These are phyloP conservation scores for Cinchona pubescens DNA, from an alignment of 257 asterid genomes.

Conservation along the genomic window DNA sequence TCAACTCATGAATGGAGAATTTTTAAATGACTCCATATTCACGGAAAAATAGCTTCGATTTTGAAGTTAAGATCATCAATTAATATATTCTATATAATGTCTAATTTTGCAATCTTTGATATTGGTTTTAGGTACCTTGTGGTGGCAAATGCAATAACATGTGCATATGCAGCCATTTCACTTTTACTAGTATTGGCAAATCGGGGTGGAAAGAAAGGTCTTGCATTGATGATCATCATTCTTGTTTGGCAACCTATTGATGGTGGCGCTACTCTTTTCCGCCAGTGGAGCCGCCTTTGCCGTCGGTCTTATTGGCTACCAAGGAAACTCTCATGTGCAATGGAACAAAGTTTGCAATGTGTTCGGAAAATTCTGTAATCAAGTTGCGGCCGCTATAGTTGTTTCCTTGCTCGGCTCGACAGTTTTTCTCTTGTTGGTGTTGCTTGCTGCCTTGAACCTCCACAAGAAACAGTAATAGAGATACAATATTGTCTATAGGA, in stretches of 20 bases:
- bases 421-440: slow-evolving; percentile 41
- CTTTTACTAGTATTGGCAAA: slow-evolving; percentile 30
- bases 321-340: slow-evolving; percentile 57
- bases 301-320: slow-evolving; percentile 51
- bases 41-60: no score
- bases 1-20: no score
- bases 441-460: slow-evolving; percentile 33
- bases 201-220: slow-evolving; percentile 24
- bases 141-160: slow-evolving; percentile 29
- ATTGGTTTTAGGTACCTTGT: slow-evolving; percentile 22
- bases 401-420: slow-evolving; percentile 40
- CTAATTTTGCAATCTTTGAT: background rate
- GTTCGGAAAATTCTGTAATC: slow-evolving; percentile 48
- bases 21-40: no score
- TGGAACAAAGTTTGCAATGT: slow-evolving; percentile 61
- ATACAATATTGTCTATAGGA: background rate
- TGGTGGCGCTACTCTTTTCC: slow-evolving; percentile 69
- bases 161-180: slow-evolving; percentile 29
- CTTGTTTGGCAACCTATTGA: slow-evolving; percentile 53
- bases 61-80: background rate
- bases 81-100: background rate
- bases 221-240: slow-evolving; percentile 23
- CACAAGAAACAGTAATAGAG: slow-evolving; percentile 33
- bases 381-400: slow-evolving; percentile 36
- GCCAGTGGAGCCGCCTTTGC: slow-evolving; percentile 50